A percentile compares a stretch with the other conserved stretches of the same genome.
Evolutionary conservation across 2,329 filamentous ascomycete species (phyloP).

Genomic region (Diaporthe sp.): DNA sequence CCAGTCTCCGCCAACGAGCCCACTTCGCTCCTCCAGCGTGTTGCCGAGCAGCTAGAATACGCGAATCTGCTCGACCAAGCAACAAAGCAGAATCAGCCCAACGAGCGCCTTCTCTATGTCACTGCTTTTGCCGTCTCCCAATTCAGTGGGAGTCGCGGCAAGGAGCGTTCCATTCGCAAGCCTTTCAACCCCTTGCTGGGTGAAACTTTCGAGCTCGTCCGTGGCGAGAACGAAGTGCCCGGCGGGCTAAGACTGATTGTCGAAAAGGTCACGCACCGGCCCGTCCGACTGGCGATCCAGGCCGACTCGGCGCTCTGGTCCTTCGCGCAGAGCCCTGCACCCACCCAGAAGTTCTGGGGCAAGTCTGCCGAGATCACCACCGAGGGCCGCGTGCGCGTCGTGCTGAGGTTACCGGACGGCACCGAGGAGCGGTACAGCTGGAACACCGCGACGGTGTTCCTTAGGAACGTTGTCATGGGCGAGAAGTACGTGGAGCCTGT

Average conservation of each 20-base stretch:
- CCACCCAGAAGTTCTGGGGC: slow-evolving; percentile 98
- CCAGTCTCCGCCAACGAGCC: slow-evolving; percentile 97
- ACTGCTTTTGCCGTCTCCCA: slow-evolving; percentile 91
- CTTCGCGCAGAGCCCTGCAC: slow-evolving; percentile 86
- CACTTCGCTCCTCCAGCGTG: slow-evolving; percentile 85
- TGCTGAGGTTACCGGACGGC: slow-evolving; percentile 74
- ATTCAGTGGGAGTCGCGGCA: slow-evolving; percentile 84
- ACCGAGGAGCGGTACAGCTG: slow-evolving; percentile 89
- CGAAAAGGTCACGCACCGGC: slow-evolving; percentile 94
- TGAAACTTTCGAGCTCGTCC: slow-evolving; percentile 93
- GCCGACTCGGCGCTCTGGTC: slow-evolving; percentile 90
- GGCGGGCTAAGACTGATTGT: slow-evolving; percentile 90
- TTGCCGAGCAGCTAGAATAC: slow-evolving; percentile 93
- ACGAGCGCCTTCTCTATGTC: slow-evolving; percentile 84
- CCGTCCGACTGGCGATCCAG: slow-evolving; percentile 92
- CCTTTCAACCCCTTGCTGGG: slow-evolving; percentile 98
- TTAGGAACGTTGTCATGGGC: slow-evolving; percentile 96
- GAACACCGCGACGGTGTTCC: slow-evolving; percentile 88
- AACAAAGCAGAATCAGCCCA: slow-evolving; percentile 68
- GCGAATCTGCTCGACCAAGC: slow-evolving; percentile 85
- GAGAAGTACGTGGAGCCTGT: slow-evolving; percentile 99
- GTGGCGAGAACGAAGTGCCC: slow-evolving; percentile 79
- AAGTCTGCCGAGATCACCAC: slow-evolving; percentile 96
- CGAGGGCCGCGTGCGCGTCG: slow-evolving; percentile 85
- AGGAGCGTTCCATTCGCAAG: slow-evolving; percentile 93